phyloP scores from a whole-genome alignment of 1,284 basidiomycete species.

The Rhodotorula sp. region DNA sequence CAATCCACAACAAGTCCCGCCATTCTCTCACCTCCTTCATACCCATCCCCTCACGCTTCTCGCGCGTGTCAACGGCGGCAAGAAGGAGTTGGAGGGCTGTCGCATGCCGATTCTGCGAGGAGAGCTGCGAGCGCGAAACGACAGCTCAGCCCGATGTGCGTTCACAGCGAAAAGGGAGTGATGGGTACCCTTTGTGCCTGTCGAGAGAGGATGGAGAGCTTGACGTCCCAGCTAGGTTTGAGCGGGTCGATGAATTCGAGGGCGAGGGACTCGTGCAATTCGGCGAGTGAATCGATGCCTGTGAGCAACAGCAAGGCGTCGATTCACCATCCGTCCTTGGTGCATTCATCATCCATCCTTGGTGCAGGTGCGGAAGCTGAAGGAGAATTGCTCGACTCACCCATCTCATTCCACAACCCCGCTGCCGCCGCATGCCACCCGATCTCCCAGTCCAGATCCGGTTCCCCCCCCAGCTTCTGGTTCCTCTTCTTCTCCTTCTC shows the following conservation, averaged over 20 bases:
- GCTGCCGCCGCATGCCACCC: background rate
- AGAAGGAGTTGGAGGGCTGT: slow-evolving; percentile 1
- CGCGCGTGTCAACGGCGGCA: slow-evolving; percentile 6
- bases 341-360: too few species aligned
- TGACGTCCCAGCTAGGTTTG: slow-evolving; percentile 2
- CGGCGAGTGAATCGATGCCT: slow-evolving; percentile 11
- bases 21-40: background rate
- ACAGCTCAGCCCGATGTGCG: background rate
- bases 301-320: background rate
- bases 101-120: background rate
- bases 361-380: too few species aligned
- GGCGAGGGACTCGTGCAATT: slow-evolving; percentile 5
- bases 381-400: too few species aligned
- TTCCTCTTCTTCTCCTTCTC: background rate
- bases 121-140: background rate
- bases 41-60: slow-evolving; percentile 8
- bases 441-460: background rate
- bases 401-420: slow-evolving; percentile 7
- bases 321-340: too few species aligned
- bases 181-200: background rate
- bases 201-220: background rate
- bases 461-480: background rate
- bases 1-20: background rate
- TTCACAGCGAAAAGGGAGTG: background rate
- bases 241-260: background rate